Percentiles rank a stretch among this genome's conserved stretches.
Conservation (phyloP, 1,284 basidiomycete species). For the Leccinum subatratum region DNA sequence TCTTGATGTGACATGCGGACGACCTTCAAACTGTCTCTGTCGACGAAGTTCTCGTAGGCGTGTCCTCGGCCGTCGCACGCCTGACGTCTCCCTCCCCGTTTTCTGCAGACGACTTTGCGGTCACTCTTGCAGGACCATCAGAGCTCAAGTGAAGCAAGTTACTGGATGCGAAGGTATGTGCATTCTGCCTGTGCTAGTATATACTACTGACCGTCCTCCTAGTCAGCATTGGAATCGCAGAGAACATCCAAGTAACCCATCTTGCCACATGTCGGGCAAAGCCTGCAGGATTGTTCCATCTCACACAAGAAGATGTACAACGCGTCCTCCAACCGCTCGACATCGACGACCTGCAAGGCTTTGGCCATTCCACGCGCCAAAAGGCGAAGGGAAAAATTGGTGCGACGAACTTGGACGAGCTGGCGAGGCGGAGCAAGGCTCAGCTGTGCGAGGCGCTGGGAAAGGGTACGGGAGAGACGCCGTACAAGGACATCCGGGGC, state of each 20-base stretch:
- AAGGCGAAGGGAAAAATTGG: conserved; percentile 78
- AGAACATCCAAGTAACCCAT: conserved; percentile 89
- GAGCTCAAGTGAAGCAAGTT: conserved; percentile 66
- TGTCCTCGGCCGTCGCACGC: conserved; percentile 62
- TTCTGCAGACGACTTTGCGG: conserved; percentile 49
- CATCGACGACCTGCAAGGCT: conserved; percentile 84
- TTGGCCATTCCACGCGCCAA: conserved; percentile 70
- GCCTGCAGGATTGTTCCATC: conserved; percentile 80
- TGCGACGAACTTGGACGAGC: conserved; percentile 65
- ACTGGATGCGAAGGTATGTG: conserved; percentile 80
- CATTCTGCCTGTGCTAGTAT: background rate
- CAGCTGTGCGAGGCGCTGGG: conserved; percentile 74
- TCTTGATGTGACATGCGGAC: conserved; percentile 84
- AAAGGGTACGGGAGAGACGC: conserved; percentile 74
- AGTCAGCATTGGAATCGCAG: conserved; percentile 89
- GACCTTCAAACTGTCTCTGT: conserved; percentile 94
- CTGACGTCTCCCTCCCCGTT: conserved; percentile 32
- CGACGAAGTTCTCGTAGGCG: conserved; percentile 92
- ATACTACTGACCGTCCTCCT: conserved; percentile 8
- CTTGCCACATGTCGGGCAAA: conserved; percentile 90
- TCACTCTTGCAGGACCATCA: conserved; percentile 76
- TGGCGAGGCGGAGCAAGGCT: conserved; percentile 57
- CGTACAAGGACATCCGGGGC: conserved; percentile 82
- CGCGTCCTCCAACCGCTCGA: conserved; percentile 71
- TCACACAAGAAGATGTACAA: conserved; percentile 51